Conservation (phyloP, 495 filamentous ascomycete genomes). For the Amphirosellinia nigrospora region DNA sequence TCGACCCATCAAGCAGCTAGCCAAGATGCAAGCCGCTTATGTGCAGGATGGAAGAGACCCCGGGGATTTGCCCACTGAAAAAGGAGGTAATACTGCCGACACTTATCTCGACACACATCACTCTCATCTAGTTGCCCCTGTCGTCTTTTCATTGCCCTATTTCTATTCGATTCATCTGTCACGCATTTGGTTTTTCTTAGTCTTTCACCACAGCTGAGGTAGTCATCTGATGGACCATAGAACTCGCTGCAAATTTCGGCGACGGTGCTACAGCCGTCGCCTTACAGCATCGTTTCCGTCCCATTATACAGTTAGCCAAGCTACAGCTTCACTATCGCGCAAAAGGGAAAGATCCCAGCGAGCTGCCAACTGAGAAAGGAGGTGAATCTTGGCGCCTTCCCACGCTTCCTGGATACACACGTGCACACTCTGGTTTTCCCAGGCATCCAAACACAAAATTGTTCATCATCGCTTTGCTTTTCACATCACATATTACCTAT, state of each 20-base stretch:
- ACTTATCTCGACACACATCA: not conserved
- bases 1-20: slow-evolving; percentile 44
- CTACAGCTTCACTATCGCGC: slow-evolving; percentile 26
- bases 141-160: not conserved
- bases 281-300: slow-evolving; percentile 54
- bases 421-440: not conserved
- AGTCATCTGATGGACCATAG: slow-evolving; percentile 30
- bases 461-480: not conserved
- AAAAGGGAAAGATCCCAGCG: slow-evolving; percentile 27
- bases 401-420: not conserved
- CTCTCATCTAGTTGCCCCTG: not conserved
- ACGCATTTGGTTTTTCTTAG: not conserved
- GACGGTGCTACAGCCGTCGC: slow-evolving; percentile 39
- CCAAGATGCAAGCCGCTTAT: slow-evolving; percentile 30
- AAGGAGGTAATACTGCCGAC: slow-evolving; percentile 27
- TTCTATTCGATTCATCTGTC: not conserved
- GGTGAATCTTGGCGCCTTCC: slow-evolving; percentile 25
- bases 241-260: slow-evolving; percentile 32
- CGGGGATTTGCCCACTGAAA: slow-evolving; percentile 21
- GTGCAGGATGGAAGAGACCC: slow-evolving; percentile 26
- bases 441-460: not conserved
- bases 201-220: not conserved
- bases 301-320: slow-evolving; percentile 43
- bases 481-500: not conserved
- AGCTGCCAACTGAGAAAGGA: slow-evolving; percentile 28